Percentiles rank a stretch among this genome's conserved stretches.
These are phyloP conservation scores for Fusarium pilosicola DNA, from an alignment of 2,329 filamentous ascomycete species.

Conservation along the genomic window DNA sequence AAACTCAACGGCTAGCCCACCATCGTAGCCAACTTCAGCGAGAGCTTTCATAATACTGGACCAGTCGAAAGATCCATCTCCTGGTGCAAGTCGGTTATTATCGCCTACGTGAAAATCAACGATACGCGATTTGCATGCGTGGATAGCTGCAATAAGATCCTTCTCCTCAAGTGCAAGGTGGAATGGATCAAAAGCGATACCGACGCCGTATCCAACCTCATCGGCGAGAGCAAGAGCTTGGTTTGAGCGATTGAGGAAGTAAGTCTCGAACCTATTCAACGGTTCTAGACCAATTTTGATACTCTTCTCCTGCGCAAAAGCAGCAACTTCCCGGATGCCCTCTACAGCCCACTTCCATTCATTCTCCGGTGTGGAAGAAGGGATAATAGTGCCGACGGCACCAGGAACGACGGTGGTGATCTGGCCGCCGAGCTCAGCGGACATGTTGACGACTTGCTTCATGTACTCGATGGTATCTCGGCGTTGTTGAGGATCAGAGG, in stretches of 20 bases:
- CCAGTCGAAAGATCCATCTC: conserved; percentile 32
- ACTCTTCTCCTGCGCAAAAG: conserved; percentile 12
- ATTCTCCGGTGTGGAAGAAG: conserved; percentile 25
- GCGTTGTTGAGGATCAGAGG: conserved; percentile 21
- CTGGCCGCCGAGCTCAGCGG: conserved; percentile 23
- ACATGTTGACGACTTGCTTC: conserved; percentile 28
- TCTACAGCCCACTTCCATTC: conserved; percentile 36
- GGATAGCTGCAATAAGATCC: conserved; percentile 23
- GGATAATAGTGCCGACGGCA: conserved; percentile 18
- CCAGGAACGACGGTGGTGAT: conserved; percentile 23
- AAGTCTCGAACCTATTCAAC: conserved; percentile 37
- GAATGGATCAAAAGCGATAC: conserved; percentile 32
- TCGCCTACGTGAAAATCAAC: conserved; percentile 33
- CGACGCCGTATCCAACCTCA: conserved; percentile 22
- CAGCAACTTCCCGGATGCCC: conserved; percentile 18
- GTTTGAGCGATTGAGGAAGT: conserved; percentile 34
- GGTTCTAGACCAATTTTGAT: conserved; percentile 34
- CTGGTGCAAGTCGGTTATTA: conserved; percentile 29
- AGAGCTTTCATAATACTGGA: conserved; percentile 19
- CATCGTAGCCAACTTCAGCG: conserved; percentile 15
- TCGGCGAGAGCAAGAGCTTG: conserved; percentile 35
- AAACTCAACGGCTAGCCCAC: conserved; percentile 27
- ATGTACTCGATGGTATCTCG: conserved; percentile 26
- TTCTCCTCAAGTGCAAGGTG: conserved; percentile 30
- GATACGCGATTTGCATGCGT: conserved; percentile 15